These are phyloP conservation scores for Fusarium austroafricanum DNA, from an alignment of 2,329 filamentous ascomycete species.

Conservation along the genomic window DNA sequence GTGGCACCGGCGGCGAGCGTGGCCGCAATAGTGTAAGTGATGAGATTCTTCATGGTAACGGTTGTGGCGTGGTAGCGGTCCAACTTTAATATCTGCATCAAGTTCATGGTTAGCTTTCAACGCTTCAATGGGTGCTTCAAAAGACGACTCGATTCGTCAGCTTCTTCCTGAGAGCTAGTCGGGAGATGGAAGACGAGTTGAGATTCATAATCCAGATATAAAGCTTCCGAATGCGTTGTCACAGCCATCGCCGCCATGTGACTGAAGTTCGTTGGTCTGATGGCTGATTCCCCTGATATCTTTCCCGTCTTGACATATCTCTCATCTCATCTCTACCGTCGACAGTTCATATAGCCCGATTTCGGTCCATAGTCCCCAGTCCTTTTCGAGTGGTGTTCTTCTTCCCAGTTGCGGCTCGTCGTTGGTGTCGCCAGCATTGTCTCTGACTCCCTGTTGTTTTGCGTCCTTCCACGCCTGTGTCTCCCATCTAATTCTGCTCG, in stretches of 20 bases:
- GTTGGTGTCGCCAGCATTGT: not conserved
- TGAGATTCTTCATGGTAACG: slow-evolving; percentile 61
- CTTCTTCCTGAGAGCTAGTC: no score
- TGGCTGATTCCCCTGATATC: not conserved
- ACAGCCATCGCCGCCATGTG: not conserved
- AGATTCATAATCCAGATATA: no score
- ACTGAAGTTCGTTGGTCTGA: not conserved
- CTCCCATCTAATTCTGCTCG: not conserved
- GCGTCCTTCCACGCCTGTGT: not conserved
- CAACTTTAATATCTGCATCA: slow-evolving; percentile 31
- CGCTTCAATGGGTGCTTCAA: slow-evolving; percentile 8
- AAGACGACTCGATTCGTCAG: not conserved
- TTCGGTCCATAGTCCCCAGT: no score
- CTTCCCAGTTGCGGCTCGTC: not conserved
- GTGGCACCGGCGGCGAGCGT: slow-evolving; percentile 63
- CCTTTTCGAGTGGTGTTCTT: not conserved
- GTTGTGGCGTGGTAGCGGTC: slow-evolving; percentile 25
- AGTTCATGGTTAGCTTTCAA: slow-evolving; percentile 31
- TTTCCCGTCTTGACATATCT: not conserved
- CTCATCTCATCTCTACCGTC: no score
- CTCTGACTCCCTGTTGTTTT: no score
- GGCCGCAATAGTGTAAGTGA: slow-evolving; percentile 64
- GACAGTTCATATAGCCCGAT: no score
- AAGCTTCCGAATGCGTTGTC: not conserved
- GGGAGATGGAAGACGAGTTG: no score